Conservation (phyloP, 2,329 filamentous ascomycete species). For the Allantophomopsis lycopodina region DNA sequence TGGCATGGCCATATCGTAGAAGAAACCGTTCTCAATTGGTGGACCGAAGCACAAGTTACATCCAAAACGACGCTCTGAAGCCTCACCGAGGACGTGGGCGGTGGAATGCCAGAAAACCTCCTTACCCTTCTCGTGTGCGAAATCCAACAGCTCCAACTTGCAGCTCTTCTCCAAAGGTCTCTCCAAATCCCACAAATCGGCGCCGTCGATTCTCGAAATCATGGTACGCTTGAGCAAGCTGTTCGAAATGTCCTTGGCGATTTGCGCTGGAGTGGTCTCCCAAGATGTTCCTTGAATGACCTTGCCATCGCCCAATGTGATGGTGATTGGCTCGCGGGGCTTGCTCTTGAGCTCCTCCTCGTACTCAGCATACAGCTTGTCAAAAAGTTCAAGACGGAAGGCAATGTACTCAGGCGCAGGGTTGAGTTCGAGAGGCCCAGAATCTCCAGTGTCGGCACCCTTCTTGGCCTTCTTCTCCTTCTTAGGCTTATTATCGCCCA, state of each 20-base stretch:
- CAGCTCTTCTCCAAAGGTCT: constrained; percentile 80
- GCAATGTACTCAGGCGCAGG: constrained; percentile 64
- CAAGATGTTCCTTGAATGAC: constrained; percentile 66
- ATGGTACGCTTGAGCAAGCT: constrained; percentile 77
- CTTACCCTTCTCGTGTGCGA: constrained; percentile 60
- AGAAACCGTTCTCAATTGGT: constrained; percentile 83
- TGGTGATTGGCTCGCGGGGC: constrained; percentile 59
- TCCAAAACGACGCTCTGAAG: constrained; percentile 78
- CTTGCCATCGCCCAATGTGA: constrained; percentile 62
- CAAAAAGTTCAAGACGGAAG: constrained; percentile 75
- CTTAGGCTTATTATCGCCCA: constrained; percentile 28
- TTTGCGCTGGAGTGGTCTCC: constrained; percentile 77
- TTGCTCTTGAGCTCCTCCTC: constrained; percentile 62
- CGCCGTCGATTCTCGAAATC: constrained; percentile 70
- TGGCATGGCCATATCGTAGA: constrained; percentile 88
- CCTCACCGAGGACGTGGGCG: constrained; percentile 92
- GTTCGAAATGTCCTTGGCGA: constrained; percentile 71
- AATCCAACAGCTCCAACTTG: constrained; percentile 72
- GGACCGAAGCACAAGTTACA: constrained; percentile 91
- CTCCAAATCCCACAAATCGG: constrained; percentile 83
- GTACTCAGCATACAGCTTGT: constrained; percentile 73
- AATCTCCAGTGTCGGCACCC: constrained; percentile 25
- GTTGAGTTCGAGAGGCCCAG: constrained; percentile 31
- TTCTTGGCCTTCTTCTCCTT: constrained; percentile 37
- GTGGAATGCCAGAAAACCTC: constrained; percentile 97